These are phyloP conservation scores for Inga laurina DNA, from an alignment of 306 rosid genomes.

Conservation along the genomic window DNA sequence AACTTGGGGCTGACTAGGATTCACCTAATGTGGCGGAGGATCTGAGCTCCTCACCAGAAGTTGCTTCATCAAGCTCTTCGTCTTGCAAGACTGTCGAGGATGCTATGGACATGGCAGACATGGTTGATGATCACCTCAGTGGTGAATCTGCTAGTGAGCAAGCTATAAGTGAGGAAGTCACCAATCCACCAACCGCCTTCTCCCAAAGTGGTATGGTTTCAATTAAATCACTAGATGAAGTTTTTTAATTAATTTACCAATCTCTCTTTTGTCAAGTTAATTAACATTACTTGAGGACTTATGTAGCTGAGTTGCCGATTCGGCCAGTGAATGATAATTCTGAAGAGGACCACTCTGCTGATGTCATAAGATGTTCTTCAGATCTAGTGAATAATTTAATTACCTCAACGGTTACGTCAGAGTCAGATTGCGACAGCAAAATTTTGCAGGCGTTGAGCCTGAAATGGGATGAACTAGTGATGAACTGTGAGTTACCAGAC, in stretches of 20 bases:
- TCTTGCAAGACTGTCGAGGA: constrained; percentile 36
- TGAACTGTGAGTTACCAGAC: constrained; percentile 39
- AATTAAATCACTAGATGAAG: not conserved
- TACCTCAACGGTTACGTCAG: constrained; percentile 32
- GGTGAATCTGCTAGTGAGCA: constrained; percentile 37
- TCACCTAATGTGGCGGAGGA: not conserved
- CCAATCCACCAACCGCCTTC: constrained; percentile 25
- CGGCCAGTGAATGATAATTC: constrained; percentile 8
- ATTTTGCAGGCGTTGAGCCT: constrained; percentile 49
- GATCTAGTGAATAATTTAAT: constrained; percentile 25
- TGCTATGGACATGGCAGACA: constrained; percentile 25
- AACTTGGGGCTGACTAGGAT: constrained; percentile 40
- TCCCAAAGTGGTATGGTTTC: constrained; percentile 44
- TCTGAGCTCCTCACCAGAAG: not conserved
- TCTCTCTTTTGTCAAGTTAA: constrained; percentile 26
- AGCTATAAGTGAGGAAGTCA: constrained; percentile 33
- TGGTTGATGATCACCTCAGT: constrained; percentile 35
- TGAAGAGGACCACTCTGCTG: constrained; percentile 38
- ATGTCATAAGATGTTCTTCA: constrained; percentile 28
- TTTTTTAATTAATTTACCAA: not conserved
- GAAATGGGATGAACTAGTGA: constrained; percentile 50
- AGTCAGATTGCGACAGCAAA: constrained; percentile 36
- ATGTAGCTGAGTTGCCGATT: constrained; percentile 44
- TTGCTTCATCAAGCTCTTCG: constrained; percentile 42
- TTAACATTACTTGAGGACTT: constrained; percentile 21